Evolutionary conservation across 2,329 filamentous ascomycete species (phyloP).

Genomic region (Clarireedia paspali): DNA sequence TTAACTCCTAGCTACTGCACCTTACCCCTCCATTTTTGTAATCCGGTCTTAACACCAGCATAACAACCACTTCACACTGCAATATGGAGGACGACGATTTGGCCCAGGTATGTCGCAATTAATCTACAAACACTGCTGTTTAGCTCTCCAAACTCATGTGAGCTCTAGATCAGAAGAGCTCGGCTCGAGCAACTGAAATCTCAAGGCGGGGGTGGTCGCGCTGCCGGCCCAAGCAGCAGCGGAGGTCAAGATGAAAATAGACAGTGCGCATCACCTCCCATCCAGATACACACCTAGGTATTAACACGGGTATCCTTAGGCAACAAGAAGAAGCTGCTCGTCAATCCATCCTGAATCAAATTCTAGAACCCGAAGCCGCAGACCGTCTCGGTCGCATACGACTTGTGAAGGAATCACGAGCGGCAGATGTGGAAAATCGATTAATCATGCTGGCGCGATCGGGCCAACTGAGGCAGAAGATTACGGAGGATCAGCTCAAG

Average conservation of each 20-base stretch:
- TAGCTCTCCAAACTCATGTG: neutral
- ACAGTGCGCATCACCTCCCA: conserved; percentile 40
- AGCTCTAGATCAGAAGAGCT: conserved; percentile 72
- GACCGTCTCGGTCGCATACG: conserved; percentile 92
- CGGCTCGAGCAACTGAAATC: conserved; percentile 90
- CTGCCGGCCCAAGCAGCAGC: conserved; percentile 36
- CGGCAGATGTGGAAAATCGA: conserved; percentile 82
- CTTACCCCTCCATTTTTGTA: conserved; percentile 2
- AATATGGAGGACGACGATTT: conserved; percentile 30
- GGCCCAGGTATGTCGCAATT: conserved; percentile 23
- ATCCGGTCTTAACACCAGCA: neutral
- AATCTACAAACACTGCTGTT: neutral
- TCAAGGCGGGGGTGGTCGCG: conserved; percentile 46
- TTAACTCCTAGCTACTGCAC: neutral
- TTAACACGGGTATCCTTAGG: conserved; percentile 23
- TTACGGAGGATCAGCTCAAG: conserved; percentile 90
- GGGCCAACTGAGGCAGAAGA: conserved; percentile 79
- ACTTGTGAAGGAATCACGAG: conserved; percentile 88
- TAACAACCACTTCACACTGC: neutral
- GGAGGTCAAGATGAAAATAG: conserved; percentile 55
- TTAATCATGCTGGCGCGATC: conserved; percentile 85
- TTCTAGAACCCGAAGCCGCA: conserved; percentile 87
- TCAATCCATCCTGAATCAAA: conserved; percentile 74
- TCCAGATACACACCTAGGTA: conserved; percentile 16
- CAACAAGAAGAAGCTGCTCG: conserved; percentile 61